These are phyloP conservation scores for Trichoderma afroharzianum DNA, from an alignment of 2,329 filamentous ascomycete species.

Conservation along the genomic window DNA sequence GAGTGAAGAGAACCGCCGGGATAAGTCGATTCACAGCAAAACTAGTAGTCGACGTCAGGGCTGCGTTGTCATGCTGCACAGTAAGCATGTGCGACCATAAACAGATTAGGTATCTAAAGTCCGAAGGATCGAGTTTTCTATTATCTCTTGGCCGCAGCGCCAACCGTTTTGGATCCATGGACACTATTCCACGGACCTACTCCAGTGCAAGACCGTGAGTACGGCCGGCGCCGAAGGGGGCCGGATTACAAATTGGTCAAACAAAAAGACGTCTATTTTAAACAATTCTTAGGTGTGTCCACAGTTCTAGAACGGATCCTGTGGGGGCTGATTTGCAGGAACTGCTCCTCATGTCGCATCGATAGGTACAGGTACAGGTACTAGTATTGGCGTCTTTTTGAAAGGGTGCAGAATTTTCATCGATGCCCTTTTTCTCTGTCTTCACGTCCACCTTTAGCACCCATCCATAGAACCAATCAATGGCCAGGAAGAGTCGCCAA, in stretches of 20 bases:
- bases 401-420: neutral
- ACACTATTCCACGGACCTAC: neutral
- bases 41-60: neutral
- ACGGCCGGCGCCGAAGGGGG: neutral
- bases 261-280: neutral
- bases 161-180: neutral
- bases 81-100: neutral
- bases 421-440: neutral
- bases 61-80: neutral
- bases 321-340: neutral
- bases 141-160: neutral
- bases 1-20: neutral
- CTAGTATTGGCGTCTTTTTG: neutral
- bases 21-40: neutral
- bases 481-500: neutral
- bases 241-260: neutral
- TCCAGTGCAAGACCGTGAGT: neutral
- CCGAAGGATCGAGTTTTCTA: neutral
- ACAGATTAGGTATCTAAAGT: neutral
- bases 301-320: neutral
- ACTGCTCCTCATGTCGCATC: neutral
- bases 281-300: neutral
- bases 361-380: neutral
- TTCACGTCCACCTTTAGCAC: neutral
- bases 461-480: neutral